Evolutionary conservation across 2,329 filamentous ascomycete genomes (phyloP).

Genomic region (Rhynchosporium graminicola): DNA sequence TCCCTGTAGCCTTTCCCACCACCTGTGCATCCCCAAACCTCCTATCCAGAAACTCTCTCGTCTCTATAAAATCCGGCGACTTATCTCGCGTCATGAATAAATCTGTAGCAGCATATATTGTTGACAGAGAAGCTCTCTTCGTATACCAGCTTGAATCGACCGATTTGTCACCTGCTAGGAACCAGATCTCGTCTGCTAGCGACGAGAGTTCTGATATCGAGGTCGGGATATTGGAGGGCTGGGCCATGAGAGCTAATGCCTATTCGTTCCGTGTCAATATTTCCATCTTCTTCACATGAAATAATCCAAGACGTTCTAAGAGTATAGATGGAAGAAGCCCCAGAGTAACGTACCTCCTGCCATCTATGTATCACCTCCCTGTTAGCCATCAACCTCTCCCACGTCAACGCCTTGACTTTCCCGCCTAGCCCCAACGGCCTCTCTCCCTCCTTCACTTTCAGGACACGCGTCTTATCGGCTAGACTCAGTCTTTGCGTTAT

Average conservation of each 20-base stretch:
- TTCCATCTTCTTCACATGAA: background rate
- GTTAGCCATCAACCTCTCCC: slow-evolving; percentile 79
- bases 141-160: slow-evolving; percentile 91
- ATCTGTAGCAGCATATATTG: slow-evolving; percentile 77
- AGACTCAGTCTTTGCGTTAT: slow-evolving; percentile 65
- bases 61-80: slow-evolving; percentile 72
- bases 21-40: slow-evolving; percentile 65
- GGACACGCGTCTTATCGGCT: slow-evolving; percentile 25
- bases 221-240: slow-evolving; percentile 73
- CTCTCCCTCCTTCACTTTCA: slow-evolving; percentile 36
- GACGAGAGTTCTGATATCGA: slow-evolving; percentile 77
- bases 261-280: slow-evolving; percentile 9
- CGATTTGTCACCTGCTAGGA: slow-evolving; percentile 76
- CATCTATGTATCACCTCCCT: slow-evolving; percentile 70
- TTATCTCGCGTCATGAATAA: slow-evolving; percentile 92
- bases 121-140: slow-evolving; percentile 62
- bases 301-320: background rate
- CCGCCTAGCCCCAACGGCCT: slow-evolving; percentile 52
- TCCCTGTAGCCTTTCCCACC: slow-evolving; percentile 62
- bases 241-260: slow-evolving; percentile 86
- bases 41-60: slow-evolving; percentile 75
- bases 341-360: slow-evolving; percentile 69
- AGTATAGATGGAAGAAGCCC: background rate
- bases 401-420: slow-evolving; percentile 70
- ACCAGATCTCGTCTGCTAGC: slow-evolving; percentile 91